Conservation (phyloP, 352 stramenopile species). For the Hyaloperonospora arabidopsidis region DNA sequence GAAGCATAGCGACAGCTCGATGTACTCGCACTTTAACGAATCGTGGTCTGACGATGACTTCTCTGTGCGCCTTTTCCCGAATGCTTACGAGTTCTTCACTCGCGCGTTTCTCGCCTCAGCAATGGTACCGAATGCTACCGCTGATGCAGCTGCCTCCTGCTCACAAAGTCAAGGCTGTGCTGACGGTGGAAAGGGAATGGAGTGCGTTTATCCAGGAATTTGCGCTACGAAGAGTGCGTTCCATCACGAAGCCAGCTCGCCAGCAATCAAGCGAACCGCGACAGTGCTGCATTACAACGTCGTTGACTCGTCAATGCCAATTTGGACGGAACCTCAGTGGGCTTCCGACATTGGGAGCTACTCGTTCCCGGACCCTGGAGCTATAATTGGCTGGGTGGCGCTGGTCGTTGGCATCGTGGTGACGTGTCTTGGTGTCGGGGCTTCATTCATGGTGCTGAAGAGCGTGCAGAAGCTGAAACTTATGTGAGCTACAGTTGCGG, state of each 20-base stretch:
- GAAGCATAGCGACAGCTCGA: constrained; percentile 28
- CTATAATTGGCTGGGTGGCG: constrained; percentile 64
- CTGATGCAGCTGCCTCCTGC: constrained; percentile 32
- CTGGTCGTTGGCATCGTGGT: constrained; percentile 43
- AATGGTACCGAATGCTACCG: constrained; percentile 38
- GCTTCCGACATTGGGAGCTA: constrained; percentile 59
- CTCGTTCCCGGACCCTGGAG: constrained; percentile 71
- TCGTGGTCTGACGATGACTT: constrained; percentile 50
- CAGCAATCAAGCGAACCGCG: constrained; percentile 46
- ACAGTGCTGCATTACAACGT: constrained; percentile 48
- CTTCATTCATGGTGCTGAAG: constrained; percentile 44
- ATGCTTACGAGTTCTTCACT: constrained; percentile 76
- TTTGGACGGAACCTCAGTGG: constrained; percentile 76
- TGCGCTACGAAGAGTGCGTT: constrained; percentile 49
- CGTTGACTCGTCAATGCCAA: constrained; percentile 53
- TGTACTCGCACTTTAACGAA: constrained; percentile 43
- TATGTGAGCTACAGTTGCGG: constrained; percentile 34
- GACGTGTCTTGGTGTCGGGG: constrained; percentile 32
- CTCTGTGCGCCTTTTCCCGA: constrained; percentile 62
- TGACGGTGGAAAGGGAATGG: constrained; percentile 39
- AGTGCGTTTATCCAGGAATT: constrained; percentile 75
- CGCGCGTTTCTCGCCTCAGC: constrained; percentile 57
- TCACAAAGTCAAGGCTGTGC: constrained; percentile 48
- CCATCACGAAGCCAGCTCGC: constrained; percentile 75
- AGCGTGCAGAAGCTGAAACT: constrained; percentile 82